Conservation (phyloP, 1,284 basidiomycete species). For the Cutaneotrichosporon sp. region DNA sequence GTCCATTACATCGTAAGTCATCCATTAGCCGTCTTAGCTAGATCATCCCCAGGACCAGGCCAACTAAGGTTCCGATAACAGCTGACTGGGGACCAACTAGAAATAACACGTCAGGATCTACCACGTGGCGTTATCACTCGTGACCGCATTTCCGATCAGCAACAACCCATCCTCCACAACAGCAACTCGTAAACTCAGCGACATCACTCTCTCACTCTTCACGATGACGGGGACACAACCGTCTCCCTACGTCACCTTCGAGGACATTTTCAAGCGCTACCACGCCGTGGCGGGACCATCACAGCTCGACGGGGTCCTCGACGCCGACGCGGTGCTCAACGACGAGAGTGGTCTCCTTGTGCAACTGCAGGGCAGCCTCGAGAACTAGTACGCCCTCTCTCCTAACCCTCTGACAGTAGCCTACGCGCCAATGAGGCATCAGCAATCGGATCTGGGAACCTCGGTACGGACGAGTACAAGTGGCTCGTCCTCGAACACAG, state of each 20-base stretch:
- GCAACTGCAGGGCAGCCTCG: conserved; percentile 37
- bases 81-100: too few species aligned
- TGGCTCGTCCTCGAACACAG: conserved; percentile 46
- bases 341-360: conserved; percentile 41
- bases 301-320: conserved; percentile 44
- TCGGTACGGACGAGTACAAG: conserved; percentile 34
- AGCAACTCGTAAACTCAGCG: background rate
- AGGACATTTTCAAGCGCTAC: conserved; percentile 40
- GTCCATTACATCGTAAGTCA: too few species aligned
- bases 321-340: conserved; percentile 42
- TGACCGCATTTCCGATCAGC: conserved; percentile 2
- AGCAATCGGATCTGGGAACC: conserved; percentile 2
- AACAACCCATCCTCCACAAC: conserved; percentile 14
- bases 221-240: background rate
- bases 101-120: conserved; percentile 1
- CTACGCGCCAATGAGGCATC: conserved; percentile 10
- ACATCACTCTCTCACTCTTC: background rate
- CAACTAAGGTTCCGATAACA: too few species aligned
- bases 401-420: conserved; percentile 8
- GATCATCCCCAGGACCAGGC: too few species aligned
- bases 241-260: conserved; percentile 41
- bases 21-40: too few species aligned
- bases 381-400: conserved; percentile 34
- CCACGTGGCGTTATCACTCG: background rate
- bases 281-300: conserved; percentile 48